A percentile compares a stretch with the other conserved stretches of the same genome.
Evolutionary conservation across 2,329 filamentous ascomycete genomes (phyloP).

Genomic region (Exophiala calicioides): DNA sequence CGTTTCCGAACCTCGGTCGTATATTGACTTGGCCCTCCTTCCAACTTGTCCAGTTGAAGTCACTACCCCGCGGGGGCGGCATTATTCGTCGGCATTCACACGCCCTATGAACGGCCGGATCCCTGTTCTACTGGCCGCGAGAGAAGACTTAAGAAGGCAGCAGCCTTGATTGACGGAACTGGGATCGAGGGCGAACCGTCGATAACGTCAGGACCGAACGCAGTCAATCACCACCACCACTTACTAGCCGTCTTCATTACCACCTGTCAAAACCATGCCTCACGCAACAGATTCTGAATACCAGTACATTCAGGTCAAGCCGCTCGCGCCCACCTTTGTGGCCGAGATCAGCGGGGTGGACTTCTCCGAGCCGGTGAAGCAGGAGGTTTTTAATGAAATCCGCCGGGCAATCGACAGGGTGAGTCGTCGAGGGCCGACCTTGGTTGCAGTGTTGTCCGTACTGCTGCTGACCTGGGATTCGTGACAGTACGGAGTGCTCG

Average conservation of each 20-base stretch:
- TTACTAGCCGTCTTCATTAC: too few relatives aligned
- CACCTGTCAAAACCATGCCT: too few relatives aligned
- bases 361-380: slow-evolving; percentile 37
- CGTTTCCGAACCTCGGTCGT: too few relatives aligned
- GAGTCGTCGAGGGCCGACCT: too few relatives aligned
- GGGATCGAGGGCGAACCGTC: background rate
- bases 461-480: too few relatives aligned
- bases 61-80: slow-evolving; percentile 13
- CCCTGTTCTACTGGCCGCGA: too few relatives aligned
- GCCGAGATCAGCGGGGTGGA: slow-evolving; percentile 43
- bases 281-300: slow-evolving; percentile 34
- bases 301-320: slow-evolving; percentile 35
- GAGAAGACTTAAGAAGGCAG: background rate
- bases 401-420: slow-evolving; percentile 40
- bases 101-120: too few relatives aligned
- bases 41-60: too few relatives aligned
- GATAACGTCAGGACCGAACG: background rate
- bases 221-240: too few relatives aligned
- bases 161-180: background rate
- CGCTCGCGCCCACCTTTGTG: slow-evolving; percentile 41
- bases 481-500: slow-evolving; percentile 57
- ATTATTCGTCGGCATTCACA: slow-evolving; percentile 12
- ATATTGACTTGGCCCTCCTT: too few relatives aligned
- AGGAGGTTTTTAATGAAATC: slow-evolving; percentile 41
- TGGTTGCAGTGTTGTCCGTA: too few relatives aligned